Percentiles rank a stretch among this genome's conserved stretches.
These are phyloP conservation scores for Kwoniella bestiolae DNA, from an alignment of 768 basidiomycete species.

Conservation along the genomic window DNA sequence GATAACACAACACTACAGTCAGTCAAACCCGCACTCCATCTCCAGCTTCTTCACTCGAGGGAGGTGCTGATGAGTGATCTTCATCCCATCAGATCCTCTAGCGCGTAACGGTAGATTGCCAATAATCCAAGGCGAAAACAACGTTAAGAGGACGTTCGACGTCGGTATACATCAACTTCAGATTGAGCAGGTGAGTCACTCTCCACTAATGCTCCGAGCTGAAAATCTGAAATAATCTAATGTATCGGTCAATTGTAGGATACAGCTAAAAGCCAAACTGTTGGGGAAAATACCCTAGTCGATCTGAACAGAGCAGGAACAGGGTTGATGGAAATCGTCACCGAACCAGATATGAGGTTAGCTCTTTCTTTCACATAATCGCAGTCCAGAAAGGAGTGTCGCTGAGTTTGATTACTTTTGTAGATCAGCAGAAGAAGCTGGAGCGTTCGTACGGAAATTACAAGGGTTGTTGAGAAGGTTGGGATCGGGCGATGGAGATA, in stretches of 20 bases:
- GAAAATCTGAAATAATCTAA: background rate
- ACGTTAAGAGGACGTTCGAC: conserved; percentile 15
- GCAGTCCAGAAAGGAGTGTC: background rate
- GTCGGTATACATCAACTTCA: conserved; percentile 95
- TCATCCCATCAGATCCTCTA: conserved; percentile 22
- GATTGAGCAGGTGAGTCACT: conserved; percentile 78
- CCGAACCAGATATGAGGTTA: conserved; percentile 83
- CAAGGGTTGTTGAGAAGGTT: conserved; percentile 80
- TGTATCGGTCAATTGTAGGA: conserved; percentile 15
- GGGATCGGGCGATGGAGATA: conserved; percentile 90
- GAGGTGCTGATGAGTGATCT: background rate
- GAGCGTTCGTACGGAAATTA: conserved; percentile 78
- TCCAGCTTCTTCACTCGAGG: background rate
- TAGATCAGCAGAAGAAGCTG: conserved; percentile 85
- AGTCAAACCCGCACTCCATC: conserved; percentile 34
- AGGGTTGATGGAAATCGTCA: conserved; percentile 93
- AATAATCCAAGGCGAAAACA: conserved; percentile 27
- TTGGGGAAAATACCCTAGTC: conserved; percentile 61
- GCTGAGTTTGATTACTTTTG: background rate
- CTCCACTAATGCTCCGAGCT: background rate
- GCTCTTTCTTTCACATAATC: conserved; percentile 1
- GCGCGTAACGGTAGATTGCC: conserved; percentile 25
- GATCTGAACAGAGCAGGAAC: conserved; percentile 91
- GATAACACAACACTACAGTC: conserved; percentile 94
- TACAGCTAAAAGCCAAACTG: conserved; percentile 41